phyloP scores from a whole-genome alignment of 257 asterid genomes.

The Solanum ossicruentum region DNA sequence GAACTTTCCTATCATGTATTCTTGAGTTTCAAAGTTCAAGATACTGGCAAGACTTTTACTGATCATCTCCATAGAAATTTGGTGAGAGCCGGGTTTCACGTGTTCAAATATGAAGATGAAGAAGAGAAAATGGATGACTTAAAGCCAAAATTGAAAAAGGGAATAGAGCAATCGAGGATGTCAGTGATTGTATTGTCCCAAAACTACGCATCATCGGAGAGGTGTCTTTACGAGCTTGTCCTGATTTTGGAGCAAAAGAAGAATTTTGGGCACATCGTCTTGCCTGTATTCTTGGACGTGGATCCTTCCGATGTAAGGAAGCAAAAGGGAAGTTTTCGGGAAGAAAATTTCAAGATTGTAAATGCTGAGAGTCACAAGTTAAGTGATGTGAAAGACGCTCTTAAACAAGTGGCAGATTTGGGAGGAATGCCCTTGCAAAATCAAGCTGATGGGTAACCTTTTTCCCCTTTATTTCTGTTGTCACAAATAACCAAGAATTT shows the following conservation, averaged over 20 bases:
- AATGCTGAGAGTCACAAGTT: background rate
- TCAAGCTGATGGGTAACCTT: background rate
- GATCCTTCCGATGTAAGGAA: slow-evolving; percentile 5
- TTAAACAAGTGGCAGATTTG: slow-evolving; percentile 1
- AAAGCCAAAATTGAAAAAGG: background rate
- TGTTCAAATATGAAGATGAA: background rate
- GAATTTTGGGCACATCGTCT: background rate
- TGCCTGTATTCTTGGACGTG: slow-evolving; percentile 4
- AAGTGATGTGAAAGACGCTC: background rate
- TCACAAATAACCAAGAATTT: background rate
- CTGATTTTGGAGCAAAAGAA: background rate
- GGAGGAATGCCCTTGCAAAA: slow-evolving; percentile 3
- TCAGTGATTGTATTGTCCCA: background rate
- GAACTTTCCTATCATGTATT: background rate
- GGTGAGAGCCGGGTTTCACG: background rate
- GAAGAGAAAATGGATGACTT: background rate
- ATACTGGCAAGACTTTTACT: background rate
- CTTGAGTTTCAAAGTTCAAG: background rate
- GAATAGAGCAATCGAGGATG: background rate
- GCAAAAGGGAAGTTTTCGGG: background rate
- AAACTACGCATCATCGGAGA: background rate
- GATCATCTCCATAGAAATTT: background rate
- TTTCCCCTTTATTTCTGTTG: background rate
- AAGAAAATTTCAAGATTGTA: background rate
- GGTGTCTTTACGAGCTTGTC: slow-evolving; percentile 1